These are phyloP conservation scores for Trifolium subterraneum DNA, from an alignment of 306 rosid species.

Conservation along the genomic window DNA sequence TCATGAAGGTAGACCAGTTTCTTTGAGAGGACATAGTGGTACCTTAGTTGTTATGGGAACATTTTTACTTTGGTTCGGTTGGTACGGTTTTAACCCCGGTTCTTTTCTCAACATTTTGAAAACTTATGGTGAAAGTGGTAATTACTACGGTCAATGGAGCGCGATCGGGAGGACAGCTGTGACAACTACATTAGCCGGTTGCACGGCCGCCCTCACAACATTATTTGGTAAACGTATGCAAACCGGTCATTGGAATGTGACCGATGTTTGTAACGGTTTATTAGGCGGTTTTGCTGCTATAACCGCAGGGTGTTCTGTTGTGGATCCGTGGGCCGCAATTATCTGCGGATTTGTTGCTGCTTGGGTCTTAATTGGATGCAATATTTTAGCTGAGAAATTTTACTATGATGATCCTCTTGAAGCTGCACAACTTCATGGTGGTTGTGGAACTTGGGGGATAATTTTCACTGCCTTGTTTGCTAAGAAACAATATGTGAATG, in stretches of 20 bases:
- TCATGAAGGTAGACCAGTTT: conserved; percentile 48
- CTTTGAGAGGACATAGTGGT: conserved; percentile 64
- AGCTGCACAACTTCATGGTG: conserved; percentile 70
- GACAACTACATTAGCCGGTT: conserved; percentile 66
- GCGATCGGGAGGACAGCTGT: conserved; percentile 69
- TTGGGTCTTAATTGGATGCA: conserved; percentile 60
- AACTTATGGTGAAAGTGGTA: conserved; percentile 49
- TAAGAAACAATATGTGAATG: conserved; percentile 50
- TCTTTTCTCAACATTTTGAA: conserved; percentile 58
- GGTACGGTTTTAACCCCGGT: conserved; percentile 79
- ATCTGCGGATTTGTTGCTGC: conserved; percentile 70
- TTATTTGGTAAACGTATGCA: conserved; percentile 57
- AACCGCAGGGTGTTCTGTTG: conserved; percentile 62
- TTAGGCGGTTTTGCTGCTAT: conserved; percentile 73
- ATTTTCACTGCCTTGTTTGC: conserved; percentile 63
- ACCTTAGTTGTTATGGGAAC: conserved; percentile 61
- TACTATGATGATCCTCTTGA: conserved; percentile 67
- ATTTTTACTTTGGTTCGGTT: conserved; percentile 66
- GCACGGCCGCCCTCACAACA: conserved; percentile 55
- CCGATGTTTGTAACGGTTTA: conserved; percentile 65
- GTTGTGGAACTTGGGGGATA: conserved; percentile 69
- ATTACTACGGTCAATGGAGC: conserved; percentile 68
- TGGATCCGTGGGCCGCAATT: conserved; percentile 72
- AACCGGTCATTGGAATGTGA: conserved; percentile 64
- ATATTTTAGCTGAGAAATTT: conserved; percentile 54